A percentile compares a stretch with the other conserved stretches of the same genome.
Evolutionary conservation across 768 basidiomycete genomes (phyloP).

Genomic region (Mrakia hoshinonis): DNA sequence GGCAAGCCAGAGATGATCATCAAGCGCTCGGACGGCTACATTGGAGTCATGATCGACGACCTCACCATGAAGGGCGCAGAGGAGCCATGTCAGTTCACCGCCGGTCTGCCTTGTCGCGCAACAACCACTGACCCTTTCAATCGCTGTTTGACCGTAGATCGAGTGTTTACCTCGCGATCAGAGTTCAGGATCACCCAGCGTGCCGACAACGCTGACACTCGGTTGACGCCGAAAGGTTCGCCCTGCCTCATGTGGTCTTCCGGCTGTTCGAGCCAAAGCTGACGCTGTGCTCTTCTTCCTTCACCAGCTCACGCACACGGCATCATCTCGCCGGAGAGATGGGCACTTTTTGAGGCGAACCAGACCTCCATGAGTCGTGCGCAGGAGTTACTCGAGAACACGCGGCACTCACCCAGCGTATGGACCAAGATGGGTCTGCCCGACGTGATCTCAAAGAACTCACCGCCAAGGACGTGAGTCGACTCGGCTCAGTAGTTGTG

Average conservation of each 20-base stretch:
- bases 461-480: background rate
- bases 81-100: conserved; percentile 65
- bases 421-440: conserved; percentile 42
- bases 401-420: conserved; percentile 27
- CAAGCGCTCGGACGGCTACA: conserved; percentile 74
- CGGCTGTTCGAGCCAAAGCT: background rate
- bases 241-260: conserved; percentile 38
- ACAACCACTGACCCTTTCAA: background rate
- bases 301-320: conserved; percentile 35
- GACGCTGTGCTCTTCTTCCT: background rate
- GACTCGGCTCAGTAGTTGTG: conserved; percentile 37
- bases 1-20: conserved; percentile 53
- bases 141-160: conserved; percentile 48
- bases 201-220: conserved; percentile 78
- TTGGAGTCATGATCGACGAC: conserved; percentile 89
- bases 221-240: conserved; percentile 66
- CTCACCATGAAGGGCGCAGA: conserved; percentile 78
- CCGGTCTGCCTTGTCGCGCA: background rate
- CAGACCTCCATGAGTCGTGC: conserved; percentile 39
- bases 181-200: conserved; percentile 83
- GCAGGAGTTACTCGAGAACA: conserved; percentile 26
- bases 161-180: conserved; percentile 86
- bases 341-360: background rate
- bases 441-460: conserved; percentile 32
- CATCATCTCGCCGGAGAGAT: conserved; percentile 20